Evolutionary conservation across 495 filamentous ascomycete genomes (phyloP).

Genomic region (Talaromyces ruber): DNA sequence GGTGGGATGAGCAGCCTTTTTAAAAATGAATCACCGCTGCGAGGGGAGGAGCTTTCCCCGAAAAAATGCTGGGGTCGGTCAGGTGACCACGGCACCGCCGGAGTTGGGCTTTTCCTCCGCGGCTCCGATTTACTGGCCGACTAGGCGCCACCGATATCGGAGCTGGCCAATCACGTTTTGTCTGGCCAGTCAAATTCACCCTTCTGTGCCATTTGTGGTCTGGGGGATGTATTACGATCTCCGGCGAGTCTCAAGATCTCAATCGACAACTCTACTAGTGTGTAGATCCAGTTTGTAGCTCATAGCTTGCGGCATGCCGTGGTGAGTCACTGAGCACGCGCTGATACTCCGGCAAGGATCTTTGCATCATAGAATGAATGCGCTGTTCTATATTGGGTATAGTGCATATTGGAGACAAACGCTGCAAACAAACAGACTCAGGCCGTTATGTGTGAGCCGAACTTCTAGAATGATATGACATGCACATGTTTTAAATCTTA

Average conservation of each 20-base stretch:
- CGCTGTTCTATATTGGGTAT: neutral
- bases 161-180: neutral
- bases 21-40: conserved; percentile 8
- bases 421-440: neutral
- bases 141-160: conserved; percentile 1
- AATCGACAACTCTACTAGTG: no score
- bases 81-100: conserved; percentile 15
- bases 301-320: neutral
- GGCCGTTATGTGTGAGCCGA: neutral
- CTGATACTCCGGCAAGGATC: neutral
- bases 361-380: neutral
- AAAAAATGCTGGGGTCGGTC: conserved; percentile 10
- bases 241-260: no score
- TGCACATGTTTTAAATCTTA: no score
- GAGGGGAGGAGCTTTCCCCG: conserved; percentile 8
- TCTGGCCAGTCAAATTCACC: neutral
- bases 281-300: no score
- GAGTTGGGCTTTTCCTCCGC: conserved; percentile 29
- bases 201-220: neutral
- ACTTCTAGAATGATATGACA: neutral
- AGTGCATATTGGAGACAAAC: neutral
- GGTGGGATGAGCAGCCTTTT: conserved; percentile 10
- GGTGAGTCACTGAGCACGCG: neutral
- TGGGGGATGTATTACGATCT: neutral
- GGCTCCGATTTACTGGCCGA: conserved; percentile 9